Percentiles rank a stretch among this genome's conserved stretches.
Evolutionary conservation across 495 filamentous ascomycete genomes (phyloP).

Genomic region (Glarea lozoyensis): DNA sequence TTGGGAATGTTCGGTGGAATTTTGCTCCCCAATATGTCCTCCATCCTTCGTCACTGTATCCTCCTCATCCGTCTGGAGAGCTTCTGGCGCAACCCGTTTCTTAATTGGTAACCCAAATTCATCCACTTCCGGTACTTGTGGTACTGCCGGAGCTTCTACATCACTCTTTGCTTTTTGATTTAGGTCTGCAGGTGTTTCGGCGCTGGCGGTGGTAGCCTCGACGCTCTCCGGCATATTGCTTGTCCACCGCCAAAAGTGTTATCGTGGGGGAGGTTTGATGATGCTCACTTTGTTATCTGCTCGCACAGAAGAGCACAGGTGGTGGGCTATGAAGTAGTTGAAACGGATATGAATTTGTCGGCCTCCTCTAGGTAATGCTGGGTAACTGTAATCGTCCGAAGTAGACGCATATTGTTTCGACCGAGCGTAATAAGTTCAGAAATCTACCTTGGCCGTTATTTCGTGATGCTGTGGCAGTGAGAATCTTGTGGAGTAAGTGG

Average conservation of each 20-base stretch:
- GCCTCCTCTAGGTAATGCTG: neutral
- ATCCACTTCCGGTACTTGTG: constrained; percentile 34
- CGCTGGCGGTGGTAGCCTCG: constrained; percentile 7
- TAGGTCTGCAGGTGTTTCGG: constrained; percentile 10
- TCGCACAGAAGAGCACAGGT: too few relatives aligned
- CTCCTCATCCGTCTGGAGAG: constrained; percentile 1
- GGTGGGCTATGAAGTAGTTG: too few relatives aligned
- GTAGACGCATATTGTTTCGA: constrained; percentile 7
- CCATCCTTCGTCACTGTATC: constrained; percentile 1
- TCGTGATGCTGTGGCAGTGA: too few relatives aligned
- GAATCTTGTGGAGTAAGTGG: neutral
- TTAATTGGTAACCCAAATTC: constrained; percentile 47
- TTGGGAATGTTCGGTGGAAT: neutral
- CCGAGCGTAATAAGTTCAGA: neutral
- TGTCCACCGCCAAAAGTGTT: too few relatives aligned
- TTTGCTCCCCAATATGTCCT: constrained; percentile 3
- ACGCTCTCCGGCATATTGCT: constrained; percentile 19
- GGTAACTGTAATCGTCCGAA: neutral
- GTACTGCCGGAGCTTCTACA: neutral
- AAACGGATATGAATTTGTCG: neutral
- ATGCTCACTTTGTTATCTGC: too few relatives aligned
- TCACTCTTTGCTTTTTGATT: neutral
- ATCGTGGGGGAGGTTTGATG: too few relatives aligned
- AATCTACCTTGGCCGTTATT: too few relatives aligned
- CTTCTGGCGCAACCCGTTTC: constrained; percentile 22